A percentile compares a stretch with the other conserved stretches of the same genome.
Evolutionary conservation across 768 basidiomycete genomes (phyloP).

Genomic region (Kwoniella sp.): DNA sequence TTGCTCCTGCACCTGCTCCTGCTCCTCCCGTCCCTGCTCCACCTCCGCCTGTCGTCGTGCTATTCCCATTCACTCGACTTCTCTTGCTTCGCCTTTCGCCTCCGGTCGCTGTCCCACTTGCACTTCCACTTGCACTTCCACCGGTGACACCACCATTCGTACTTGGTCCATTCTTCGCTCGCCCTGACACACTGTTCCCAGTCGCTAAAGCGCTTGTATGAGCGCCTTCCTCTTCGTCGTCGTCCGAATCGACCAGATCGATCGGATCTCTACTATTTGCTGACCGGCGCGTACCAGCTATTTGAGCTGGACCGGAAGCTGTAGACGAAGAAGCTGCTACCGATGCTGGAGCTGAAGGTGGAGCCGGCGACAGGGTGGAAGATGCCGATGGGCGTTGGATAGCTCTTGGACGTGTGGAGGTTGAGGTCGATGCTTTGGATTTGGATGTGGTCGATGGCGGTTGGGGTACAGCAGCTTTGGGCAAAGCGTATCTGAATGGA

Average conservation of each 20-base stretch:
- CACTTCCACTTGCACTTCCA: neutral
- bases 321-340: neutral
- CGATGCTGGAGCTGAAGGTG: conserved; percentile 1
- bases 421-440: neutral
- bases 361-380: neutral
- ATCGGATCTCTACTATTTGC: conserved; percentile 13
- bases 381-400: conserved; percentile 13
- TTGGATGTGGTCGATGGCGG: neutral
- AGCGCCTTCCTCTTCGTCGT: conserved; percentile 9
- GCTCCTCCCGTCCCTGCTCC: conserved; percentile 14
- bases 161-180: neutral
- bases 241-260: conserved; percentile 13
- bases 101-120: neutral
- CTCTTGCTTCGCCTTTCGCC: conserved; percentile 13
- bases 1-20: conserved; percentile 14
- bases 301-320: neutral
- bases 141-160: neutral
- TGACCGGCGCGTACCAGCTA: conserved; percentile 20
- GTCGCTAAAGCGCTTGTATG: neutral
- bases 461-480: conserved; percentile 12
- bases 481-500: conserved; percentile 24
- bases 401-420: neutral
- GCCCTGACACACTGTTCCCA: neutral
- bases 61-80: conserved; percentile 7
- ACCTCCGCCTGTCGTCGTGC: neutral